These are phyloP conservation scores for Fragilaria crotonensis DNA, from an alignment of 108 stramenopile genomes.

Conservation along the genomic window DNA sequence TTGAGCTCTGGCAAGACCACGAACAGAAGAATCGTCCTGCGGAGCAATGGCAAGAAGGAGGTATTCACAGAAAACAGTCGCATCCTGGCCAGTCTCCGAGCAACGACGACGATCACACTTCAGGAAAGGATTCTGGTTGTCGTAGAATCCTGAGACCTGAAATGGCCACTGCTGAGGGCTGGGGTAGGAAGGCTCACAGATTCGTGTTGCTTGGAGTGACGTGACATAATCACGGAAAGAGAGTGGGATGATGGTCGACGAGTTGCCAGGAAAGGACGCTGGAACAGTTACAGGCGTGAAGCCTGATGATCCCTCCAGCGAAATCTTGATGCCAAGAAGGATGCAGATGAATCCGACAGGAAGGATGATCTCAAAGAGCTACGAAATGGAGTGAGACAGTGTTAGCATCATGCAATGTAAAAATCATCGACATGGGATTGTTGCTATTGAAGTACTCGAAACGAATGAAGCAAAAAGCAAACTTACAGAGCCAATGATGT, in stretches of 20 bases:
- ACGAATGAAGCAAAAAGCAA: background rate
- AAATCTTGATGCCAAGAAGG: conserved; percentile 52
- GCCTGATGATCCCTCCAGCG: conserved; percentile 31
- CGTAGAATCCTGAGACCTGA: conserved; percentile 23
- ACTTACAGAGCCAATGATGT: conserved; percentile 54
- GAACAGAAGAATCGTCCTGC: conserved; percentile 17
- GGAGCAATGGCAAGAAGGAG: conserved; percentile 50
- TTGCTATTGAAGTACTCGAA: background rate
- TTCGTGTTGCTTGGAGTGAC: conserved; percentile 45
- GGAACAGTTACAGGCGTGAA: conserved; percentile 34
- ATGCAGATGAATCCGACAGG: conserved; percentile 54
- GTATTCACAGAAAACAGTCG: conserved; percentile 50
- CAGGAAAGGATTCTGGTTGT: conserved; percentile 72
- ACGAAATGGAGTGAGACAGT: background rate
- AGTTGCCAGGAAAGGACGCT: conserved; percentile 31
- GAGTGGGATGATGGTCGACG: conserved; percentile 35
- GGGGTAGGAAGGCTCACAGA: conserved; percentile 19
- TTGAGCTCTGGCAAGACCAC: conserved; percentile 28
- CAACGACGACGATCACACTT: conserved; percentile 62
- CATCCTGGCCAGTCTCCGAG: conserved; percentile 48
- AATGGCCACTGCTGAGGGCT: background rate
- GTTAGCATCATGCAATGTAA: background rate
- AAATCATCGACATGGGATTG: background rate
- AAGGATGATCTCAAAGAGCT: conserved; percentile 55
- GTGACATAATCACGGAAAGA: conserved; percentile 66